Evolutionary conservation across 2,329 filamentous ascomycete genomes (phyloP).

Genomic region (Metarhizium humberi): DNA sequence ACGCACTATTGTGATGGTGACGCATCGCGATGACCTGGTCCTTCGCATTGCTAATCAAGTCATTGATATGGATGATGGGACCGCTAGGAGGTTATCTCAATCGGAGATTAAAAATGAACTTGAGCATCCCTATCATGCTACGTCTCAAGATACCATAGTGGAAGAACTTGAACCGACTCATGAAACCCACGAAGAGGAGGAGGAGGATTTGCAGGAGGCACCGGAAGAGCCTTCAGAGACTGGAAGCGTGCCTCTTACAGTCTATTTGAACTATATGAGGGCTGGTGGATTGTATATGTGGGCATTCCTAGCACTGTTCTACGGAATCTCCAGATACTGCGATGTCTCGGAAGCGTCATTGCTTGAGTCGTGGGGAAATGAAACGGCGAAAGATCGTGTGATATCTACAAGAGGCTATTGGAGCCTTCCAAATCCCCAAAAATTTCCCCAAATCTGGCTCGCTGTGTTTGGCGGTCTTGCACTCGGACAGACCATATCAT

Average conservation of each 20-base stretch:
- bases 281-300: slow-evolving; percentile 71
- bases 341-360: slow-evolving; percentile 68
- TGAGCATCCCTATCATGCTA: slow-evolving; percentile 25
- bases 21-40: slow-evolving; percentile 71
- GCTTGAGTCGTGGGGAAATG: slow-evolving; percentile 79
- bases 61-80: slow-evolving; percentile 57
- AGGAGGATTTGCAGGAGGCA: slow-evolving; percentile 12
- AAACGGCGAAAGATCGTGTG: slow-evolving; percentile 9
- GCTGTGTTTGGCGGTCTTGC: slow-evolving; percentile 60
- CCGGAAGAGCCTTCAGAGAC: slow-evolving; percentile 31
- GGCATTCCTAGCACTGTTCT: slow-evolving; percentile 52
- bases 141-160: slow-evolving; percentile 2
- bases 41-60: slow-evolving; percentile 64
- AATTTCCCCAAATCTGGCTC: slow-evolving; percentile 67
- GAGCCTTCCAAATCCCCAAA: slow-evolving; percentile 50
- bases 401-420: slow-evolving; percentile 12
- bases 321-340: slow-evolving; percentile 53
- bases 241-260: slow-evolving; percentile 63
- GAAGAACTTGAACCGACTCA: slow-evolving; percentile 17
- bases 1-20: slow-evolving; percentile 70
- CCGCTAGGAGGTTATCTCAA: slow-evolving; percentile 38
- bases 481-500: slow-evolving; percentile 46
- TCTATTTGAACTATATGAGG: slow-evolving; percentile 81
- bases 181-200: slow-evolving; percentile 21
- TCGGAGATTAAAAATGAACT: slow-evolving; percentile 33